Conservation (phyloP, 1,284 basidiomycete genomes). For the Clitocybe nebularis region DNA sequence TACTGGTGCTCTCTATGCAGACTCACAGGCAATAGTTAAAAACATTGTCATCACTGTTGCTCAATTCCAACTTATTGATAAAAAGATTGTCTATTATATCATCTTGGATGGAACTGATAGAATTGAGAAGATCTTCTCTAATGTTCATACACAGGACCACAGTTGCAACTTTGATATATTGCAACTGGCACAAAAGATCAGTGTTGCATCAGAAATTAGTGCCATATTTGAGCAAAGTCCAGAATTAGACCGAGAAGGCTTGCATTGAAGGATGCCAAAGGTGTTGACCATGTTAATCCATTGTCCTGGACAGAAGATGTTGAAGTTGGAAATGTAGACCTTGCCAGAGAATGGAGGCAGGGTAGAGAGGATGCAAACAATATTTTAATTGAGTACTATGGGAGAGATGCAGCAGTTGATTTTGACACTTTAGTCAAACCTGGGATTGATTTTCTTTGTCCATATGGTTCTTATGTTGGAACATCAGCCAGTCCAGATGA, state of each 20-base stretch:
- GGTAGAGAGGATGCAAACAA: constrained; percentile 17
- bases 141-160: constrained; percentile 28
- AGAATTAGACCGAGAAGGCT: constrained; percentile 20
- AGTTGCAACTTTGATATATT: constrained; percentile 26
- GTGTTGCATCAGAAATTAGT: constrained; percentile 21
- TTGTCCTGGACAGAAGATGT: constrained; percentile 25
- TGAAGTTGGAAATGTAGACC: constrained; percentile 20
- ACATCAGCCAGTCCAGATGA: neutral
- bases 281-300: constrained; percentile 28
- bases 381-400: constrained; percentile 15
- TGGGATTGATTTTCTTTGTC: neutral
- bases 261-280: constrained; percentile 16
- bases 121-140: constrained; percentile 24
- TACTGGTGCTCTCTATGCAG: constrained; percentile 22
- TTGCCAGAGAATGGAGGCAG: constrained; percentile 15
- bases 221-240: constrained; percentile 23
- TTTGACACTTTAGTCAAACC: constrained; percentile 7
- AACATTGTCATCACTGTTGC: constrained; percentile 22
- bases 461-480: neutral
- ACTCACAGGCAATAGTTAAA: constrained; percentile 27
- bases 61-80: constrained; percentile 17
- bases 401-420: constrained; percentile 6
- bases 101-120: constrained; percentile 28
- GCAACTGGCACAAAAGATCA: constrained; percentile 26
- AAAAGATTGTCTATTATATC: constrained; percentile 18